Evolutionary conservation across 805 yeast species (phyloP).

Genomic region (Suhomyces prunicola): DNA sequence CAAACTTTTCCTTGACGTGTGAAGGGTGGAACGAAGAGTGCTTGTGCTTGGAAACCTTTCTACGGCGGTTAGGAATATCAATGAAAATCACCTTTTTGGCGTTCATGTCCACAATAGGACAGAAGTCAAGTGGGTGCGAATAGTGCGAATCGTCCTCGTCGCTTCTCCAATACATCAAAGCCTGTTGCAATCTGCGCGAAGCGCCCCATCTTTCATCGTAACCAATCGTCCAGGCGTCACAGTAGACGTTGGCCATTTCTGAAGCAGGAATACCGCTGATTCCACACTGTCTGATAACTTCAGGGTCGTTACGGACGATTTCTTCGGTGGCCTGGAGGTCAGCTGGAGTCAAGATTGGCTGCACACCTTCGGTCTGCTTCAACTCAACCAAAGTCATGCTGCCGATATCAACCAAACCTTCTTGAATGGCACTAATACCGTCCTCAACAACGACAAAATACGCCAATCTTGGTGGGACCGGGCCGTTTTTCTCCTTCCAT

Average conservation of each 20-base stretch:
- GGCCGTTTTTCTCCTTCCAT: slow-evolving; percentile 62
- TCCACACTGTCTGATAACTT: slow-evolving; percentile 69
- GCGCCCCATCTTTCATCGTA: slow-evolving; percentile 79
- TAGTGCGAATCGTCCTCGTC: slow-evolving; percentile 75
- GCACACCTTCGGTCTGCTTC: slow-evolving; percentile 55
- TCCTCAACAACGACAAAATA: slow-evolving; percentile 59
- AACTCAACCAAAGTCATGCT: slow-evolving; percentile 46
- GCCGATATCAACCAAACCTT: slow-evolving; percentile 64
- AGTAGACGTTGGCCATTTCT: slow-evolving; percentile 59
- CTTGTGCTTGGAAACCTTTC: slow-evolving; percentile 64
- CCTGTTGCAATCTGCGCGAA: slow-evolving; percentile 72
- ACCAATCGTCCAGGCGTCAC: slow-evolving; percentile 71
- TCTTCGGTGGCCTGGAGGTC: slow-evolving; percentile 64
- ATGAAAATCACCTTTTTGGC: slow-evolving; percentile 64
- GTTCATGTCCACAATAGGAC: slow-evolving; percentile 78
- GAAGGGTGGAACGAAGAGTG: slow-evolving; percentile 70
- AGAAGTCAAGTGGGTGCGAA: slow-evolving; percentile 75
- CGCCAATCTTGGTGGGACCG: slow-evolving; percentile 67
- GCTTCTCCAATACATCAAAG: slow-evolving; percentile 72
- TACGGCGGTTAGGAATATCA: slow-evolving; percentile 72
- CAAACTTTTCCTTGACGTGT: slow-evolving; percentile 58
- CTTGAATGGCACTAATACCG: slow-evolving; percentile 62
- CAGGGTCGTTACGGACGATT: slow-evolving; percentile 65
- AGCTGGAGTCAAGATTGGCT: slow-evolving; percentile 71
- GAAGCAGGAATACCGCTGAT: slow-evolving; percentile 63